Evolutionary conservation across 129 eudicot genomes (phyloP).

Genomic region (Chrysanthemum seticuspe): DNA sequence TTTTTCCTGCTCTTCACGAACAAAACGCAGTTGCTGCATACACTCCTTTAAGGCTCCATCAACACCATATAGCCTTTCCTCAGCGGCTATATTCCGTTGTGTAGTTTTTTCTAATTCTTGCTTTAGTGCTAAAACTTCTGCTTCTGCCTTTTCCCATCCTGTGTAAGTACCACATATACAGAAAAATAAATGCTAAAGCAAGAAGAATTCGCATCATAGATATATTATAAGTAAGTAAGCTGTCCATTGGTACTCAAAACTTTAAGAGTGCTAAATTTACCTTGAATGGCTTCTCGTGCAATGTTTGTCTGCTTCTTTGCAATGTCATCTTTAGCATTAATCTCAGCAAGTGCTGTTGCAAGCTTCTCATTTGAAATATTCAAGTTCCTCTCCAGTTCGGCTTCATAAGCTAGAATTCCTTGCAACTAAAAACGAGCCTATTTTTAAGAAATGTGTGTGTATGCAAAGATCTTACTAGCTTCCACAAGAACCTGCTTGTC

Average conservation of each 20-base stretch:
- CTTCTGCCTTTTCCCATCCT: constrained; percentile 93
- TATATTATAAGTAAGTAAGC: background rate
- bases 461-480: background rate
- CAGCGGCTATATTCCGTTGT: constrained; percentile 55
- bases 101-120: constrained; percentile 71
- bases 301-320: constrained; percentile 69
- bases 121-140: constrained; percentile 58
- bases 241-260: background rate
- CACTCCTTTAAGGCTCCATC: constrained; percentile 93
- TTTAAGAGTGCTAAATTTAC: constrained; percentile 28
- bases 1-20: constrained; percentile 88
- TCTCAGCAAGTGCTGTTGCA: constrained; percentile 62
- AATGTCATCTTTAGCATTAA: constrained; percentile 65
- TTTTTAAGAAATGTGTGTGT: constrained; percentile 10
- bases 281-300: constrained; percentile 92
- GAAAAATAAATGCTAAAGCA: background rate
- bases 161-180: background rate
- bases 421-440: constrained; percentile 36
- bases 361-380: constrained; percentile 57
- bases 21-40: constrained; percentile 86
- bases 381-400: constrained; percentile 67
- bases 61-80: constrained; percentile 57
- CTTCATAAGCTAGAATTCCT: constrained; percentile 56
- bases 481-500: no score
- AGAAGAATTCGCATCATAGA: background rate